Evolutionary conservation across 352 stramenopile species (phyloP).

Genomic region (Thraustochytrium sp.): DNA sequence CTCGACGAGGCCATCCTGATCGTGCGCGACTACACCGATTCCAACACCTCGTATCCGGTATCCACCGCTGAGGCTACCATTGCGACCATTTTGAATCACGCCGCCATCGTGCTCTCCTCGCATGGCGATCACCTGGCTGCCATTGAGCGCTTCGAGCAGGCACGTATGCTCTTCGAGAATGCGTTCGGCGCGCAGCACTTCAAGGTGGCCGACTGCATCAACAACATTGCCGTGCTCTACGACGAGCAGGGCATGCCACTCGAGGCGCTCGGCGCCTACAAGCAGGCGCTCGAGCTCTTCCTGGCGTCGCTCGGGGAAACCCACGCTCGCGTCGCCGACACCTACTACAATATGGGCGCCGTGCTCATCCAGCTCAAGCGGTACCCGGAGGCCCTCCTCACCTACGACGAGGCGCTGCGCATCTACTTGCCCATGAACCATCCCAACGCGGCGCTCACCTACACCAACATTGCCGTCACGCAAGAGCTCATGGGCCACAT

Average conservation of each 20-base stretch:
- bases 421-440: background rate
- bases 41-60: background rate
- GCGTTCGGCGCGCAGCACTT: background rate
- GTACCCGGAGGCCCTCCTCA: background rate
- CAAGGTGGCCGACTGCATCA: background rate
- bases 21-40: background rate
- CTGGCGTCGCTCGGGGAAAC: background rate
- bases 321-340: background rate
- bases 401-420: background rate
- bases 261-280: background rate
- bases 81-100: background rate
- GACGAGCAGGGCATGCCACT: background rate
- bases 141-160: background rate
- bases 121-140: background rate
- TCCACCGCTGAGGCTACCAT: background rate
- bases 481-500: background rate
- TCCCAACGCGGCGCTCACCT: background rate
- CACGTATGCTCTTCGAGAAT: background rate
- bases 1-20: background rate
- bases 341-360: background rate
- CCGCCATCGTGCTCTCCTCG: background rate
- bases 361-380: background rate
- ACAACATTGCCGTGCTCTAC: constrained; percentile 3
- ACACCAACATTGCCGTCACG: background rate
- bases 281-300: background rate